These are phyloP conservation scores for Colletotrichum eremochloae DNA, from an alignment of 2,329 filamentous ascomycete species.

Conservation along the genomic window DNA sequence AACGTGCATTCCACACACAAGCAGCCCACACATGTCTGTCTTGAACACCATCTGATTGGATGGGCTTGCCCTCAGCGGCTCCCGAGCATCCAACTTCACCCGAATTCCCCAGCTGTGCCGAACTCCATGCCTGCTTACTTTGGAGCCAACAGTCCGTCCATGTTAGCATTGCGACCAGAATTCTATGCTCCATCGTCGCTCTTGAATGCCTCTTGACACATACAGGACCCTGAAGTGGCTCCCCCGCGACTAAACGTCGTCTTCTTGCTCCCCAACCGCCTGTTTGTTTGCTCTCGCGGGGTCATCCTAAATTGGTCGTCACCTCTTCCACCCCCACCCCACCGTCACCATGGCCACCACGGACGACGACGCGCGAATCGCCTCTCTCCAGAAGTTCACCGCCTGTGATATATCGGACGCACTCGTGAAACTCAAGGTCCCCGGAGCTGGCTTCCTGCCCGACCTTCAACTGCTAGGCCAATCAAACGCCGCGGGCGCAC, in stretches of 20 bases:
- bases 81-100: constrained; percentile 41
- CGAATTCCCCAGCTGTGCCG: constrained; percentile 43
- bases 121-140: constrained; percentile 34
- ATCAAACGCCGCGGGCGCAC: constrained; percentile 45
- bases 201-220: not conserved
- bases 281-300: not conserved
- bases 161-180: constrained; percentile 1
- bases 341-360: constrained; percentile 35
- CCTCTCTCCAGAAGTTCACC: constrained; percentile 54
- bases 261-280: not conserved
- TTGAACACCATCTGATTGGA: constrained; percentile 49
- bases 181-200: constrained; percentile 1
- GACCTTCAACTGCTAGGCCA: constrained; percentile 61
- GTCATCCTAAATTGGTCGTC: not conserved
- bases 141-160: constrained; percentile 39
- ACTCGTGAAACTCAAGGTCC: constrained; percentile 76
- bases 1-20: constrained; percentile 33
- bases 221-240: not conserved
- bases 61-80: constrained; percentile 46
- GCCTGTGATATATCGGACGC: constrained; percentile 78
- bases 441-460: constrained; percentile 75
- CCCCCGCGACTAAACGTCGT: not conserved
- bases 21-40: constrained; percentile 36
- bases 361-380: constrained; percentile 45
- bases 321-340: not conserved